These are phyloP conservation scores for Stellera chamaejasme DNA, from an alignment of 345 rosid genomes.

Conservation along the genomic window DNA sequence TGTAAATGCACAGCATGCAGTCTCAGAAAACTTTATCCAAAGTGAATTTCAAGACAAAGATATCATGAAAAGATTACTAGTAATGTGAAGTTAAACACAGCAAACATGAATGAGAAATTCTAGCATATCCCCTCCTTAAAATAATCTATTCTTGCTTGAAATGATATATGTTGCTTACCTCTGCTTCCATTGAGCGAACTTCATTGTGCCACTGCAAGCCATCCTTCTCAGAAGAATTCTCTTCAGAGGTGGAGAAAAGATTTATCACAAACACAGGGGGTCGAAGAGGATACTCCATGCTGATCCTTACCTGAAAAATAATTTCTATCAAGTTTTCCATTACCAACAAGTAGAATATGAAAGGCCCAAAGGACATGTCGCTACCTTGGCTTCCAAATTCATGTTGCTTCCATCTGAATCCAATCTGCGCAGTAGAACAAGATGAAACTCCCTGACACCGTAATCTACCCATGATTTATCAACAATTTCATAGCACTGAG, in stretches of 20 bases:
- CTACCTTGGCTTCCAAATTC: slow-evolving; percentile 79
- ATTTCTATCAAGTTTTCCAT: slow-evolving; percentile 11
- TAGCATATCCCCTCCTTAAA: background rate
- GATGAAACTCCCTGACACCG: slow-evolving; percentile 59
- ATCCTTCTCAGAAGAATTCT: slow-evolving; percentile 20
- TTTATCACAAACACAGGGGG: slow-evolving; percentile 66
- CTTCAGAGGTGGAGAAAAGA: slow-evolving; percentile 31
- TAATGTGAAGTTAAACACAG: background rate
- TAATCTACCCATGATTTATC: slow-evolving; percentile 63
- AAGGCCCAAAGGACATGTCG: slow-evolving; percentile 4
- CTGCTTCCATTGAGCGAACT: slow-evolving; percentile 86
- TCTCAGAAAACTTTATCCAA: background rate
- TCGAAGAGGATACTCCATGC: slow-evolving; percentile 89
- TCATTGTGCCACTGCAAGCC: slow-evolving; percentile 52
- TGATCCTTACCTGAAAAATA: slow-evolving; percentile 50
- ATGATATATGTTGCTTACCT: slow-evolving; percentile 39
- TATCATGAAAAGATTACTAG: background rate
- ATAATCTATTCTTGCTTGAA: background rate
- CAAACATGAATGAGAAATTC: background rate
- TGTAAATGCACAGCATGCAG: background rate
- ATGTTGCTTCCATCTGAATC: slow-evolving; percentile 31
- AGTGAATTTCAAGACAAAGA: background rate
- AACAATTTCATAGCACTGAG: slow-evolving; percentile 22
- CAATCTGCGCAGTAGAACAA: slow-evolving; percentile 47
- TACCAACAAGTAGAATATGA: slow-evolving; percentile 9